Base-by-base conservation (phyloP, 192 early-diverging fungal species). In the Coemansia sp. region DNA sequence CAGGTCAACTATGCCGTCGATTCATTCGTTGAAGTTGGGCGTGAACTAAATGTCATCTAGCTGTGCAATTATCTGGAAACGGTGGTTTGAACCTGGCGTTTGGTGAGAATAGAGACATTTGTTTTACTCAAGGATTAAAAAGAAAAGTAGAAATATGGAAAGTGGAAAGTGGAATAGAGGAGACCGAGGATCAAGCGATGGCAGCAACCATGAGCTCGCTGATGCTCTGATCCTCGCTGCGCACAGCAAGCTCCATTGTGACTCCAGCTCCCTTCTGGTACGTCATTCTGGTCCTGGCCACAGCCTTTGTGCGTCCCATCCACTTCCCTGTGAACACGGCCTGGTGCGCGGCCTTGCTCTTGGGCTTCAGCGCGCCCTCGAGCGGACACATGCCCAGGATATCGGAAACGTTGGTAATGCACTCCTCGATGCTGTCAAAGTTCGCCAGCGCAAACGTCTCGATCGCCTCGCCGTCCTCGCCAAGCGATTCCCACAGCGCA, bases 371-470 rank as follows among this genome's bases (percentile, higher is more conserved):
- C 11, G 89, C 86, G 45, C 87, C 87, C 41, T 96, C 94, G 48
- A 87, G 75, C 29, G 92, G 84, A 49, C 86, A 86, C 96, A 99
- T 96, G 22, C 94, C 94, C 59, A 99, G 76, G 32, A 94, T 75
- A 2, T 92, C 87, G 45, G 89, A 71, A 62, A 99, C 84, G 25
- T 67, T 64, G 20, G 62, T 42, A 8, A 77, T 46, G 40, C 76
- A 75, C 48, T 65, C 76, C 62, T 75, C 71, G 49, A 85, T 79
- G 62, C 66, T 73, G 59, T 68, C 66, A 59, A 90, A 84, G 50
- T 86, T 89, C 10, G 93, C 88, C 64, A 99, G 79, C 38, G 88
- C 86, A 84, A 96, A 94, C 17, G 93, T 95, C 76, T 98, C 95
- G 6, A 94, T 79, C 13, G 85, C 83, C 76, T 96, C 92, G 59